phyloP scores from a whole-genome alignment of 2,329 filamentous ascomycete species.

The Cryphonectria naterciae region DNA sequence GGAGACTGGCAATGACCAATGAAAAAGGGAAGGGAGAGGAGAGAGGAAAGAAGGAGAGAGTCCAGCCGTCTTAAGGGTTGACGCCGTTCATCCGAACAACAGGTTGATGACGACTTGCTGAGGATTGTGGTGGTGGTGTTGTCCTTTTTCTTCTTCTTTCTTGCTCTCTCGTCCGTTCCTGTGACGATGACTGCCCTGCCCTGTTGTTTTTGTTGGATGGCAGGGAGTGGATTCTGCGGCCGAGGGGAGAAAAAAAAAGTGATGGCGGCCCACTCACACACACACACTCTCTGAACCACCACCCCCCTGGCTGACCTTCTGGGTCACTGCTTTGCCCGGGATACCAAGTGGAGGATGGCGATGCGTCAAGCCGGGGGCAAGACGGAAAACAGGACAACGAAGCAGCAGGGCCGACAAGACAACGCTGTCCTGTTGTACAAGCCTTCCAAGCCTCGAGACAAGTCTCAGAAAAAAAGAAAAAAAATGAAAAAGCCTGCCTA shows the following conservation, averaged over 20 bases:
- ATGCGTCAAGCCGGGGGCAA: conserved; percentile 13
- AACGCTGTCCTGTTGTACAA: neutral
- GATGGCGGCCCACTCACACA: conserved; percentile 28
- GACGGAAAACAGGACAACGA: conserved; percentile 6
- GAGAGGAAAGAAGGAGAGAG: conserved; percentile 11
- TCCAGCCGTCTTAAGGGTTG: conserved; percentile 17
- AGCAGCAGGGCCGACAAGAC: neutral
- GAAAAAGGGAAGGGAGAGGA: conserved; percentile 15
- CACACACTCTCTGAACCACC: neutral
- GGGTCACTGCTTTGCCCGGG: conserved; percentile 15
- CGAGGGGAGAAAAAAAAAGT: conserved; percentile 20
- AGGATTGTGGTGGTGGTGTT: conserved; percentile 15
- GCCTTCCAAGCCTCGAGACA: neutral
- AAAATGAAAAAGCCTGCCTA: too few species aligned
- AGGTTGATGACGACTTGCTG: conserved; percentile 18
- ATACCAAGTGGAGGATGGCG: conserved; percentile 21
- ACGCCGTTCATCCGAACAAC: conserved; percentile 23
- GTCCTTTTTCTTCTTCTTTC: conserved; percentile 15
- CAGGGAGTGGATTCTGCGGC: conserved; percentile 27
- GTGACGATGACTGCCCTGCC: neutral
- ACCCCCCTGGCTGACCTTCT: conserved; percentile 21
- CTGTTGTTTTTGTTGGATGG: conserved; percentile 23
- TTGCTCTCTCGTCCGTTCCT: neutral
- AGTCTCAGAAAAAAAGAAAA: too few species aligned
- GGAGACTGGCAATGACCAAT: conserved; percentile 15